These are phyloP conservation scores for Picea abies DNA, from an alignment of 83 land plant species.

Conservation along the genomic window DNA sequence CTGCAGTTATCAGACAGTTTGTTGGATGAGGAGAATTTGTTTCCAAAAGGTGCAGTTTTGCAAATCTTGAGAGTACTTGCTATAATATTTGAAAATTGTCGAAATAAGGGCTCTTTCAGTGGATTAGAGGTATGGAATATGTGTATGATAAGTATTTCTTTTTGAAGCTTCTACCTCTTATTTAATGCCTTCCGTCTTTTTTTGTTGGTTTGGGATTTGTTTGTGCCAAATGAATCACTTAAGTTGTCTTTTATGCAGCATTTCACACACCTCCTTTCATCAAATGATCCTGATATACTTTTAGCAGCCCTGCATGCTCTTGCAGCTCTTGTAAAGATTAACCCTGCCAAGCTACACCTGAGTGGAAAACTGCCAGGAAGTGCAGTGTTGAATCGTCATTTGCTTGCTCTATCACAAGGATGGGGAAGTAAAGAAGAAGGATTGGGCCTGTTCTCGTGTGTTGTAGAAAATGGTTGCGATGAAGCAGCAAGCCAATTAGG, in stretches of 20 bases:
- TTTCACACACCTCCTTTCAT: conserved; percentile 80
- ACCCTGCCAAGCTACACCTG: conserved; percentile 84
- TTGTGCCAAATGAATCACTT: not conserved
- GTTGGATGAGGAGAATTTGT: conserved; percentile 55
- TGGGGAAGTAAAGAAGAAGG: conserved; percentile 99
- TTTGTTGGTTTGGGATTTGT: not conserved
- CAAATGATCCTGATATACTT: conserved; percentile 97
- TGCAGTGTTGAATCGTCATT: conserved; percentile 74
- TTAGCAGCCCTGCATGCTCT: conserved; percentile 88
- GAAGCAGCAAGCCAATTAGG: conserved; percentile 66
- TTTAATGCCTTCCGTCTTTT: not conserved
- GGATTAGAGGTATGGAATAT: conserved; percentile 77
- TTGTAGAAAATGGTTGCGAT: conserved; percentile 58
- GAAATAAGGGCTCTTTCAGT: conserved; percentile 81
- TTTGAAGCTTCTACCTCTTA: not conserved
- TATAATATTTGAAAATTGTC: conserved; percentile 88
- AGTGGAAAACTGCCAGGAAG: conserved; percentile 84
- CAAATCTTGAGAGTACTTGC: conserved; percentile 92
- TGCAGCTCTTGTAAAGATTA: conserved; percentile 87
- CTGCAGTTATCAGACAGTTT: conserved; percentile 78
- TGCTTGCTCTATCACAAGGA: conserved; percentile 95
- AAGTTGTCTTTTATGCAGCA: conserved; percentile 57
- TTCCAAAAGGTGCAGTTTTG: conserved; percentile 84
- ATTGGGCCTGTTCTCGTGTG: conserved; percentile 88
- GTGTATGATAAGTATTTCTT: not conserved